Percentiles rank a stretch among this genome's conserved stretches.
phyloP scores from a whole-genome alignment of 306 rosid genomes.

The Lagenaria siceraria region DNA sequence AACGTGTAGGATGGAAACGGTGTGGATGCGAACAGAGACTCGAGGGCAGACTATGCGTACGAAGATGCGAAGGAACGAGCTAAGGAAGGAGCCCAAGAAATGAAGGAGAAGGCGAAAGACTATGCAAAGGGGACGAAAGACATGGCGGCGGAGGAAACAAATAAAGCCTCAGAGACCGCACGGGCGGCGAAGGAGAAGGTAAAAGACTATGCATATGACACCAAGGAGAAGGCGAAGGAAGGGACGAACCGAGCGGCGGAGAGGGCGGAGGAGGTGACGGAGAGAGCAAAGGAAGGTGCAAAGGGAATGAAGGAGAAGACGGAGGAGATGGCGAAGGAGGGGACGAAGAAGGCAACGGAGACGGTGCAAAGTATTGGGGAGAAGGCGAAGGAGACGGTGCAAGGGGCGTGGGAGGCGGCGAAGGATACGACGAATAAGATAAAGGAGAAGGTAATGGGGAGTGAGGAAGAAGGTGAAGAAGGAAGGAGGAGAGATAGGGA shows the following conservation, averaged over 20 bases:
- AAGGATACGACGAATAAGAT: constrained; percentile 34
- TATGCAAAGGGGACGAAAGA: neutral
- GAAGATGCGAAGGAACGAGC: constrained; percentile 18
- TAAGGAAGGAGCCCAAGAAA: neutral
- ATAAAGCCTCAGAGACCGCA: neutral
- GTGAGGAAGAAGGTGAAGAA: neutral
- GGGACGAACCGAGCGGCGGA: constrained; percentile 8
- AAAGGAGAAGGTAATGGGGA: constrained; percentile 49
- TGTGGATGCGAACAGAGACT: constrained; percentile 17
- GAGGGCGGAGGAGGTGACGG: constrained; percentile 3
- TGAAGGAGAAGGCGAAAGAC: constrained; percentile 16
- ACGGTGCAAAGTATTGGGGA: constrained; percentile 1
- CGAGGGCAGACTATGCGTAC: constrained; percentile 14
- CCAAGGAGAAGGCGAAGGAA: constrained; percentile 14
- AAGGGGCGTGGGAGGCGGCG: constrained; percentile 11
- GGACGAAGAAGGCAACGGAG: constrained; percentile 3
- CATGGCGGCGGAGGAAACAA: neutral
- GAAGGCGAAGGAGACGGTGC: constrained; percentile 3
- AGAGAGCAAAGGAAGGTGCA: constrained; percentile 4
- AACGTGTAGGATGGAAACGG: constrained; percentile 20
- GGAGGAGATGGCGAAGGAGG: neutral
- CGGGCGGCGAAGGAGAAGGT: constrained; percentile 6
- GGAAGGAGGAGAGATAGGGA: neutral
- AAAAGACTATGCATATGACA: constrained; percentile 1
- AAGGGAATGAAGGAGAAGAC: neutral